Conservation (phyloP, 345 rosid species). For the Anastatica hierochuntica region DNA sequence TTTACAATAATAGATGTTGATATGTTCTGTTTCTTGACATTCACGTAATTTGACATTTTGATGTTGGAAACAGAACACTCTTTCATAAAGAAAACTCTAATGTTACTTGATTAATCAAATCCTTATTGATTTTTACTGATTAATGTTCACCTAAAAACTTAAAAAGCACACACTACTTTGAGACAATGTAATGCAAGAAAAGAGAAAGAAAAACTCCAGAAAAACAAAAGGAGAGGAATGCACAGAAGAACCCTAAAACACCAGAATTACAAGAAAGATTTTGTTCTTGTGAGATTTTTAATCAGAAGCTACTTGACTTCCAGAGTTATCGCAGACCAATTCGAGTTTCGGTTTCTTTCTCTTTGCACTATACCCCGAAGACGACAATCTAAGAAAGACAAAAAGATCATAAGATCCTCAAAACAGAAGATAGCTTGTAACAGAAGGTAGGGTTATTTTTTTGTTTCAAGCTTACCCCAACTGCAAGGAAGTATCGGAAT, state of each 20-base stretch:
- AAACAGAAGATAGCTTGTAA: not conserved
- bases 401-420: not conserved
- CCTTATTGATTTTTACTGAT: no score
- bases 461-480: slow-evolving; percentile 21
- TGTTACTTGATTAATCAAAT: no score
- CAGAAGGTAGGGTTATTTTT: slow-evolving; percentile 22
- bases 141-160: no score
- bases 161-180: no score
- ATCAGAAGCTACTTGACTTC: slow-evolving; percentile 30
- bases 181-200: no score
- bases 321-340: slow-evolving; percentile 20
- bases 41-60: no score
- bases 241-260: not conserved
- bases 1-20: no score
- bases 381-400: slow-evolving; percentile 8
- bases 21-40: no score
- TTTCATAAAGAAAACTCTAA: no score
- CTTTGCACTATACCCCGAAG: slow-evolving; percentile 1
- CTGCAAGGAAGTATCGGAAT: slow-evolving; percentile 30
- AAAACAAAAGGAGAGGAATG: no score
- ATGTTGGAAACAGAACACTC: no score
- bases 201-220: no score
- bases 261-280: not conserved
- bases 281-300: not conserved
- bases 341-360: slow-evolving; percentile 22